phyloP scores from a whole-genome alignment of 495 filamentous ascomycete species.

The Friedmanniomyces simplex region DNA sequence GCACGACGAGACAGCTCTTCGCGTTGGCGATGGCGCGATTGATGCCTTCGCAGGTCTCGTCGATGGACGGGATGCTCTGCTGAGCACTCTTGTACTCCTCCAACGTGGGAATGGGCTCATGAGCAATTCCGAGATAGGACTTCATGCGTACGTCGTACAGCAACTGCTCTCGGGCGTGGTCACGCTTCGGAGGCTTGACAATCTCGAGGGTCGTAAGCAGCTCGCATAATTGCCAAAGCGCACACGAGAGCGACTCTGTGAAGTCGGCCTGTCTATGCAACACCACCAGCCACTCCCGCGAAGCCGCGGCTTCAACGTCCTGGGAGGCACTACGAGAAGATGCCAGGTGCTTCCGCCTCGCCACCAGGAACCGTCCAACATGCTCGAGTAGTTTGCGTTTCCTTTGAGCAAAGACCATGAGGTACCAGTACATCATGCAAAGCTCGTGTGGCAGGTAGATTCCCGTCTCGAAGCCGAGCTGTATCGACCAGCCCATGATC shows the following conservation, averaged over 20 bases:
- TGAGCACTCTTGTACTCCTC: slow-evolving; percentile 45
- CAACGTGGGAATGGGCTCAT: slow-evolving; percentile 61
- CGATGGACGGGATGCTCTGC: slow-evolving; percentile 34
- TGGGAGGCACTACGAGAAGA: neutral
- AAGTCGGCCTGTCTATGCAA: slow-evolving; percentile 7
- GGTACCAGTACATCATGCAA: slow-evolving; percentile 81
- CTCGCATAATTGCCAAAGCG: slow-evolving; percentile 47
- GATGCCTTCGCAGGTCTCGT: slow-evolving; percentile 13
- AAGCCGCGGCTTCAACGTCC: neutral
- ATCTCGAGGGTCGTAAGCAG: slow-evolving; percentile 51
- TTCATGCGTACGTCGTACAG: slow-evolving; percentile 88
- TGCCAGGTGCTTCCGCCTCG: neutral
- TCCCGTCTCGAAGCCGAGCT: slow-evolving; percentile 91
- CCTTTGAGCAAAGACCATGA: slow-evolving; percentile 3
- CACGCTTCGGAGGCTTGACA: slow-evolving; percentile 47
- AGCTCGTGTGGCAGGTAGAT: slow-evolving; percentile 83
- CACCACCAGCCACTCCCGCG: neutral
- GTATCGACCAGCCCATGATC: slow-evolving; percentile 77
- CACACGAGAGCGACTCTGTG: slow-evolving; percentile 21
- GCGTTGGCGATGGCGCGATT: slow-evolving; percentile 21
- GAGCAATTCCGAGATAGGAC: slow-evolving; percentile 59
- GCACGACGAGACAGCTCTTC: slow-evolving; percentile 18
- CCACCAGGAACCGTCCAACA: slow-evolving; percentile 1
- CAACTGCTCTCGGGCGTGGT: slow-evolving; percentile 58
- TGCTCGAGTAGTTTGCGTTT: neutral